These are phyloP conservation scores for Leptodontidium sp. DNA, from an alignment of 2,329 filamentous ascomycete genomes.

Conservation along the genomic window DNA sequence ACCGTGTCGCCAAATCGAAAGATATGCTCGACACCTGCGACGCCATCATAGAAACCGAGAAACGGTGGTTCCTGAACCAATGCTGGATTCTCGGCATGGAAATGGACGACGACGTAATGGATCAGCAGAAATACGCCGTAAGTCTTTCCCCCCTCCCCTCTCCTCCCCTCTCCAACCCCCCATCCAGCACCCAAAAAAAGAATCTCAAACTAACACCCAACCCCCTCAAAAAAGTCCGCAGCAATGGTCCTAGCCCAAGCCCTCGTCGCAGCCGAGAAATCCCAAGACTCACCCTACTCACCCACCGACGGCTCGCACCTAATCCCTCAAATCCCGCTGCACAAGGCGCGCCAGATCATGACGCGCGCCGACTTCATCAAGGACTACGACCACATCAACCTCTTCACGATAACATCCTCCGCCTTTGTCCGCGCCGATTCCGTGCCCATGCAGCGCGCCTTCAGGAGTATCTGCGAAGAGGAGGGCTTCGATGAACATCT, in stretches of 20 bases:
- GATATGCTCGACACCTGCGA: constrained; percentile 85
- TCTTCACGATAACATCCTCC: constrained; percentile 90
- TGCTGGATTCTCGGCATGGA: constrained; percentile 79
- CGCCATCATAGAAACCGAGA: constrained; percentile 73
- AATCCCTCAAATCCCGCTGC: constrained; percentile 81
- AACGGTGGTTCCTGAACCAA: constrained; percentile 81
- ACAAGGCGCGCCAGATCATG: constrained; percentile 90
- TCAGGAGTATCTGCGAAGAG: constrained; percentile 80
- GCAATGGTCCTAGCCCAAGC: constrained; percentile 94
- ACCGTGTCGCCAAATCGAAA: constrained; percentile 83
- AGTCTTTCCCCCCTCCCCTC: constrained; percentile 48
- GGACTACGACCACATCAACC: constrained; percentile 89
- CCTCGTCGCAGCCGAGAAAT: constrained; percentile 81
- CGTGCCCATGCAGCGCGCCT: constrained; percentile 95
- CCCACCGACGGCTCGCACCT: constrained; percentile 47
- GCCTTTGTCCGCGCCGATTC: constrained; percentile 91
- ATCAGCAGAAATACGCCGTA: constrained; percentile 95
- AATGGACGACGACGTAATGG: constrained; percentile 98
- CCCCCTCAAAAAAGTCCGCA: constrained; percentile 65
- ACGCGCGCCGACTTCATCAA: constrained; percentile 95
- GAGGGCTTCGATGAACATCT: constrained; percentile 84
- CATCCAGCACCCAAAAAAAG: background rate
- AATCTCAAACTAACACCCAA: constrained; percentile 12
- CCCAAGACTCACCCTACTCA: constrained; percentile 46
- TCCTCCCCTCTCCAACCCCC: background rate